Base-by-base conservation (phyloP, 2,329 filamentous ascomycete species). In the Ascosphaera pollenicola region DNA sequence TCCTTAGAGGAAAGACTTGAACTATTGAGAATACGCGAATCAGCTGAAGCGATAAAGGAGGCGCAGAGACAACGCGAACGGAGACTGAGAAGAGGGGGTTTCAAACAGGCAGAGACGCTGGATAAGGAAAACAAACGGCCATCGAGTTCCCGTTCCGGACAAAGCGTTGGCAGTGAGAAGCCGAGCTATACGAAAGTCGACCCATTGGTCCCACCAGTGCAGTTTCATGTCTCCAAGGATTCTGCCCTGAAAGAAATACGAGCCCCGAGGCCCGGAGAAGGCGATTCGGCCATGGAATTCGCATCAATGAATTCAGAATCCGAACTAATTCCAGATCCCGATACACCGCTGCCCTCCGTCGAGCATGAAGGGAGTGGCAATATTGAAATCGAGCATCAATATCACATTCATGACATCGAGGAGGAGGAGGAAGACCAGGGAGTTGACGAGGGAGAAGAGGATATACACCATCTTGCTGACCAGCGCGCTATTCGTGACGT, bases 291-390 rank as follows among this genome's bases (percentile, higher is more conserved):
- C 4, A 24, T 24, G 21, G 21, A 24, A 10, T 24, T 24, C 21
- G 21, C 21, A 5, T 24, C 21, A 4, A 24, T 24, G 21, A 24
- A 10, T 10, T 24, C 21, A 24, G 21, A 24, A 24, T 24, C 21
- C 10, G 21, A 24, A 5, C 62, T 71, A 37, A 61, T 72, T 24
- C 67, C 83, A 43, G 84, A 95, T 53, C 87, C 87, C 5, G 87
- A 95, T 54, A 70, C 89, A 32, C 81, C 87, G 0, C 82, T 94
- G 47, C 85, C 82, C 16, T 91, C 82, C 28, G 77, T 83, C 11
- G 87, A 94, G 57, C 74, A 74, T 46, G 69, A 73, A 28, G 56
- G 58, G 7, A 54, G 65, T 10, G 57, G 63, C 35, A 58, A 64
- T 18, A 59, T 67, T 31, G 63, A 63, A 17, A 65, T 68, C 34